A percentile compares a stretch with the other conserved stretches of the same genome.
Evolutionary conservation across 805 yeast genomes (phyloP).

Genomic region (Diddensiella santjacobensis): DNA sequence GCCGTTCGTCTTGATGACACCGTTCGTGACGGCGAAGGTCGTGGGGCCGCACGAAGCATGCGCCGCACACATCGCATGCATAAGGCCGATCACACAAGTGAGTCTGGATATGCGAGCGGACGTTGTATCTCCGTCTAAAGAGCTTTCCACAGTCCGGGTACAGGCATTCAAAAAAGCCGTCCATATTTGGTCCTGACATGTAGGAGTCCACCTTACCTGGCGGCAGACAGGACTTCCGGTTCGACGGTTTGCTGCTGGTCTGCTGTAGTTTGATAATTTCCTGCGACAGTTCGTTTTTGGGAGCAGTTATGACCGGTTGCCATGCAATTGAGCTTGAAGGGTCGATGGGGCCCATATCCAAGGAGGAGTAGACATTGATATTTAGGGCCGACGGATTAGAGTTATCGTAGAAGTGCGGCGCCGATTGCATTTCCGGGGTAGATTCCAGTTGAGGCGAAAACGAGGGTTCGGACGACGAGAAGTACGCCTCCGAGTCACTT

Average conservation of each 20-base stretch:
- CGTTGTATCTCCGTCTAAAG: constrained; percentile 86
- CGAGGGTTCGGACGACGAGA: constrained; percentile 22
- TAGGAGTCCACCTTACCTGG: constrained; percentile 85
- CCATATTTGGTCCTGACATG: constrained; percentile 73
- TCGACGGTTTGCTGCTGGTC: constrained; percentile 35
- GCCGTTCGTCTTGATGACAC: constrained; percentile 69
- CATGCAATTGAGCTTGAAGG: constrained; percentile 35
- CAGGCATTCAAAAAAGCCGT: constrained; percentile 68
- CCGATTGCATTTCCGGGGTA: constrained; percentile 20
- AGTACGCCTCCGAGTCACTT: constrained; percentile 22
- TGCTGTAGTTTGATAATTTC: constrained; percentile 32
- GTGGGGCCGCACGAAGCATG: constrained; percentile 91
- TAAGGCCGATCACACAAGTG: constrained; percentile 94
- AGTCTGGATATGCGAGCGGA: constrained; percentile 93
- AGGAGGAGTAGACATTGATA: constrained; percentile 21
- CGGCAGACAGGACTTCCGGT: constrained; percentile 60
- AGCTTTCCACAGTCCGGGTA: constrained; percentile 75
- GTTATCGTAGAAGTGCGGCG: constrained; percentile 13
- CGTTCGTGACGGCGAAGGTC: constrained; percentile 87
- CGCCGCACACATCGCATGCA: constrained; percentile 67
- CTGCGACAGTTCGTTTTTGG: constrained; percentile 31
- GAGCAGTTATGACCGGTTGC: constrained; percentile 37
- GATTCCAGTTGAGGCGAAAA: constrained; percentile 21
- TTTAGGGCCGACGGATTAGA: constrained; percentile 15
- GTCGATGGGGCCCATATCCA: constrained; percentile 21